Evolutionary conservation across 1,284 basidiomycete species (phyloP).

Genomic region (Prillingera fragicola): DNA sequence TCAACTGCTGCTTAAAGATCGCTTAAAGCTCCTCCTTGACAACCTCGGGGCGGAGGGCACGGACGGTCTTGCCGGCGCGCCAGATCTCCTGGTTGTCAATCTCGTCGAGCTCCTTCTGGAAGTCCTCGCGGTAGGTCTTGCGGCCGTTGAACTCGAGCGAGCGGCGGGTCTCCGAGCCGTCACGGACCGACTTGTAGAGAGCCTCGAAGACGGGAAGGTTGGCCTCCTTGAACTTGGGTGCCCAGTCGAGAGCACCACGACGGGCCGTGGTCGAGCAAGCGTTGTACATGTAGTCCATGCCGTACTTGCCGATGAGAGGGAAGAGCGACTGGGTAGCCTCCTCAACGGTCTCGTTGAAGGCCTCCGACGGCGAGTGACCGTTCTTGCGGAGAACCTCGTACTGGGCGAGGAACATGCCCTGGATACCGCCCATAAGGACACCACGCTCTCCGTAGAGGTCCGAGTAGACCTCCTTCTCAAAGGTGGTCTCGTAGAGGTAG

Average conservation of each 20-base stretch:
- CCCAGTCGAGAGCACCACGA: conserved; percentile 98
- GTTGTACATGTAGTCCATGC: conserved; percentile 99
- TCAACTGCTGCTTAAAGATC: neutral
- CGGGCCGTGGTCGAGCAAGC: conserved; percentile 99
- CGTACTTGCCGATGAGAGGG: conserved; percentile 91
- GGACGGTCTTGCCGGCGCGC: conserved; percentile 70
- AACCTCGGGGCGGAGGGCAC: conserved; percentile 46
- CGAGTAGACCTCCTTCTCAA: conserved; percentile 99
- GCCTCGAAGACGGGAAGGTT: conserved; percentile 88
- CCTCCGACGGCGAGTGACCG: conserved; percentile 95
- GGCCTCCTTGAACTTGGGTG: conserved; percentile 86
- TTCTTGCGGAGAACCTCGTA: conserved; percentile 99
- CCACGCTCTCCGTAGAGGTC: conserved; percentile 99
- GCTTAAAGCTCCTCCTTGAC: conserved; percentile 43
- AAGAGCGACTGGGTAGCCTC: conserved; percentile 98
- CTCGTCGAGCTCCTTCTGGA: conserved; percentile 87
- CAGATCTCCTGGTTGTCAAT: conserved; percentile 91
- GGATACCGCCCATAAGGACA: conserved; percentile 98
- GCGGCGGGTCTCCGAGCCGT: conserved; percentile 95
- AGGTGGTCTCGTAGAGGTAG: conserved; percentile 81
- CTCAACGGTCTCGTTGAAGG: conserved; percentile 98
- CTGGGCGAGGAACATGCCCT: conserved; percentile 97
- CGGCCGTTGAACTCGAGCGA: conserved; percentile 94
- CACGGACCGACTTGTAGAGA: conserved; percentile 87
- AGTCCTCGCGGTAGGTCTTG: conserved; percentile 86